Evolutionary conservation across 306 rosid species (phyloP).

Genomic region (Acacia acuminata): DNA sequence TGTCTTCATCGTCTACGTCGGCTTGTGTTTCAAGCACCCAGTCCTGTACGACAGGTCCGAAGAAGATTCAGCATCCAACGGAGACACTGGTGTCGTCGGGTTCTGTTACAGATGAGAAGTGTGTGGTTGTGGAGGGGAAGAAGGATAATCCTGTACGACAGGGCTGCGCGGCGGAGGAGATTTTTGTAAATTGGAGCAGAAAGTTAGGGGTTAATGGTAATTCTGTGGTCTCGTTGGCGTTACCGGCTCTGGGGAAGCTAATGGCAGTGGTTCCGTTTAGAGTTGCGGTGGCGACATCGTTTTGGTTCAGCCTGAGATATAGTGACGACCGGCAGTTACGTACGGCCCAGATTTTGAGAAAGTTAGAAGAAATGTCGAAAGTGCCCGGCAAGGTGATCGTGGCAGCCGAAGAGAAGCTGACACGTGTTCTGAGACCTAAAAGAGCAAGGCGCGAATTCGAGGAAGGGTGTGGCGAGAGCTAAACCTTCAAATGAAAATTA

Average conservation of each 20-base stretch:
- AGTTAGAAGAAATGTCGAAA: slow-evolving; percentile 46
- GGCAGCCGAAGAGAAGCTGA: slow-evolving; percentile 48
- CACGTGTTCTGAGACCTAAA: slow-evolving; percentile 30
- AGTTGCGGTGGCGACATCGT: slow-evolving; percentile 65
- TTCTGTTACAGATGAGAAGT: slow-evolving; percentile 25
- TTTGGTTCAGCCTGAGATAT: slow-evolving; percentile 60
- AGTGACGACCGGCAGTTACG: slow-evolving; percentile 28
- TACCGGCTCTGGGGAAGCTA: slow-evolving; percentile 31
- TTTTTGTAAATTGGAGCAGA: slow-evolving; percentile 42
- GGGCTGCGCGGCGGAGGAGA: slow-evolving; percentile 11
- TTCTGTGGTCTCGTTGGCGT: slow-evolving; percentile 11
- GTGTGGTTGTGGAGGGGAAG: neutral
- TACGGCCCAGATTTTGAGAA: slow-evolving; percentile 41
- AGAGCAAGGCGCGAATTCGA: slow-evolving; percentile 20
- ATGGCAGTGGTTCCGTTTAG: slow-evolving; percentile 41
- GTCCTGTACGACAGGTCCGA: slow-evolving; percentile 17
- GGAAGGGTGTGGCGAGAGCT: slow-evolving; percentile 64
- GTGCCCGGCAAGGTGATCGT: slow-evolving; percentile 62
- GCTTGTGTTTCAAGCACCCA: slow-evolving; percentile 29
- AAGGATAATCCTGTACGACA: neutral
- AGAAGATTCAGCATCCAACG: neutral
- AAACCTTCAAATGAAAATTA: neutral
- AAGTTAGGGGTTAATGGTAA: slow-evolving; percentile 24
- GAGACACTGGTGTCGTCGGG: neutral
- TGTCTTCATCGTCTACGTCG: slow-evolving; percentile 15